Base-by-base conservation (phyloP, 2,329 filamentous ascomycete species). In the Colletotrichum sp. region DNA sequence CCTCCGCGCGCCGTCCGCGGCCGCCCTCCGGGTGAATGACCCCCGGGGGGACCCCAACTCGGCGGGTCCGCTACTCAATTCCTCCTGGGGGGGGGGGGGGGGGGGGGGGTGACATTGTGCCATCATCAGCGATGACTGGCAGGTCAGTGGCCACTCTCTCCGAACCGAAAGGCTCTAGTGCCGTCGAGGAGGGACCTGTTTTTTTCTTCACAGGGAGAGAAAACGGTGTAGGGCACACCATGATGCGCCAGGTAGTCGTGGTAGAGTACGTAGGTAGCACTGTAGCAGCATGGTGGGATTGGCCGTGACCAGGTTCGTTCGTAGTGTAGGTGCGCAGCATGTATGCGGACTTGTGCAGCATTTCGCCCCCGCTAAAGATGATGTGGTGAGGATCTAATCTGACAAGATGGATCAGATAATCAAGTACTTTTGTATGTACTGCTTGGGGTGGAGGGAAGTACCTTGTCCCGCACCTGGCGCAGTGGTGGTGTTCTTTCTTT, bases 101-200 rank as follows among this genome's bases (percentile, higher is more conserved):
- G n/a, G n/a, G n/a, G n/a, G n/a, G n/a, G 57, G 19, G 69, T 67
- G 69, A 28, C 68, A 70, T 70, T 55, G 60, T 71, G 68, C 68
- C 59, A 71, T 70, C 68, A 70, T 68, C n/a, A 59, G 15, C 34
- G 30, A 52, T 52, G 44, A 52, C 44, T 52, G 44, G 44, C 32
- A 57, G 39, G 36, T n/a, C 8, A 30, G 22, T 52, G 27, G 36
- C 52, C 61, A 68, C 27, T 32, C 16, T 34, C 59, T 13, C 28
- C 19, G 30, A 28, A 34, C 27, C 27, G 30, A 28, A 19, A 34
- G 59, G 27, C 70, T 39, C 52, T 64, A 25, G 27, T 44, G 34
- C 19, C 19, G 27, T 32, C 30, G 28, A 32, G 9, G 28, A n/a
- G 13, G 19, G 11, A 32, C 57, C 57, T 30, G 57, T 28, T 60